phyloP scores from a whole-genome alignment of 371 early-diverging fungal genomes.

The Lichtheimia corymbifera region DNA sequence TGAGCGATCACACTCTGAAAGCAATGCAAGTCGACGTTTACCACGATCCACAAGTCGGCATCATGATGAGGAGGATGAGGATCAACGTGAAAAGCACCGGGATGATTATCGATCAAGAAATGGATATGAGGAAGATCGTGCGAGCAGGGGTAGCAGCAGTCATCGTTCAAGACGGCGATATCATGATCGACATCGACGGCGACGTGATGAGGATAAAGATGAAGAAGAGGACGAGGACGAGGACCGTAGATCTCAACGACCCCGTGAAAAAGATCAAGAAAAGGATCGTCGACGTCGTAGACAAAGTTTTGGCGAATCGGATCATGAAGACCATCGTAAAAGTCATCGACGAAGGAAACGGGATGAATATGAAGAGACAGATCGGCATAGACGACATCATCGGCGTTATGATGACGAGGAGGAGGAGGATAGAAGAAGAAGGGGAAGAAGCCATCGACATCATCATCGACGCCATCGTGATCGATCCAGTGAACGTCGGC shows the following conservation, averaged over 20 bases:
- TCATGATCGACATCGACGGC: background rate
- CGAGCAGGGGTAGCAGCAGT: background rate
- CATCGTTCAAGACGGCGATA: background rate
- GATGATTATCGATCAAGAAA: background rate
- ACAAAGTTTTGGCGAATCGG: background rate
- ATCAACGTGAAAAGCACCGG: background rate
- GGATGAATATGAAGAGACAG: background rate
- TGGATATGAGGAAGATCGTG: no score
- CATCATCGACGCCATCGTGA: background rate
- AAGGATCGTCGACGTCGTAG: background rate
- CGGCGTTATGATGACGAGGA: background rate
- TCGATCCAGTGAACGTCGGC: background rate
- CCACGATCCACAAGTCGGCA: constrained; percentile 2
- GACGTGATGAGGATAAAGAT: background rate
- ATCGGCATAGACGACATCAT: background rate
- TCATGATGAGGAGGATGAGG: background rate
- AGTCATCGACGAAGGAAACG: background rate
- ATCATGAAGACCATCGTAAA: background rate
- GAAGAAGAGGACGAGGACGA: background rate
- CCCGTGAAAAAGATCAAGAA: background rate
- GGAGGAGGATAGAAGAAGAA: background rate
- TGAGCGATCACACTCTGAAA: background rate
- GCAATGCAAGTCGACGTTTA: background rate
- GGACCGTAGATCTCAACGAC: no score
- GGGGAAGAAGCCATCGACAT: background rate